Evolutionary conservation across 2,329 filamentous ascomycete species (phyloP).

Genomic region (Colletotrichum lindemuthianum): DNA sequence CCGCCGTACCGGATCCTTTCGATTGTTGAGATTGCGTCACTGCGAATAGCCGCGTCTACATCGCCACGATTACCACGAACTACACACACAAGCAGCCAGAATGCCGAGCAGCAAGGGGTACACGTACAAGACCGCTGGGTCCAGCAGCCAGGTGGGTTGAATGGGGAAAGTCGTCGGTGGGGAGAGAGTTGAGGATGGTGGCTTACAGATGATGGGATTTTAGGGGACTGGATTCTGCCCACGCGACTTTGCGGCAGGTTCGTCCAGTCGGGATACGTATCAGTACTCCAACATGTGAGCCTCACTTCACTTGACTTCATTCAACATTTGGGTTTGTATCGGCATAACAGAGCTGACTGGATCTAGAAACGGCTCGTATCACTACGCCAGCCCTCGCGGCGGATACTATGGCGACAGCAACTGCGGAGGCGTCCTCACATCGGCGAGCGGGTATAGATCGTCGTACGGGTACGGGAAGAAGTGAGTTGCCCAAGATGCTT

Average conservation of each 20-base stretch:
- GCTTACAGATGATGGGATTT: too few relatives aligned
- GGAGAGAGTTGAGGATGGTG: too few relatives aligned
- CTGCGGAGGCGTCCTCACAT: conserved; percentile 70
- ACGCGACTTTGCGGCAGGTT: background rate
- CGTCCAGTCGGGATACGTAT: conserved; percentile 58
- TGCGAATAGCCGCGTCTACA: too few relatives aligned
- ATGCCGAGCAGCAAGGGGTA: conserved; percentile 44
- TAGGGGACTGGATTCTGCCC: too few relatives aligned
- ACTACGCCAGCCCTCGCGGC: conserved; percentile 75
- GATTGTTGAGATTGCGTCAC: too few relatives aligned
- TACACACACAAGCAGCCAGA: background rate
- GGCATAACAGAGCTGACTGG: too few relatives aligned
- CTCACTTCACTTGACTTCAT: background rate
- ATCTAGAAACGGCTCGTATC: conserved; percentile 71
- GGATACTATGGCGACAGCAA: conserved; percentile 73
- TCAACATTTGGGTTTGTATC: too few relatives aligned
- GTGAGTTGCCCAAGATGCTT: background rate
- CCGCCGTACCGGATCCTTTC: too few relatives aligned
- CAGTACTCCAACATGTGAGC: conserved; percentile 73
- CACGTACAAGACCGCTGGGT: conserved; percentile 62
- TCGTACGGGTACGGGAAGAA: conserved; percentile 33
- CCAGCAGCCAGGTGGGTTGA: conserved; percentile 67
- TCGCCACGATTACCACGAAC: too few relatives aligned
- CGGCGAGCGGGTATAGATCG: conserved; percentile 55
- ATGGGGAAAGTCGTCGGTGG: background rate